A percentile compares a stretch with the other conserved stretches of the same genome.
phyloP scores from a whole-genome alignment of 75 land plant species.

The Azolla pinnata region DNA sequence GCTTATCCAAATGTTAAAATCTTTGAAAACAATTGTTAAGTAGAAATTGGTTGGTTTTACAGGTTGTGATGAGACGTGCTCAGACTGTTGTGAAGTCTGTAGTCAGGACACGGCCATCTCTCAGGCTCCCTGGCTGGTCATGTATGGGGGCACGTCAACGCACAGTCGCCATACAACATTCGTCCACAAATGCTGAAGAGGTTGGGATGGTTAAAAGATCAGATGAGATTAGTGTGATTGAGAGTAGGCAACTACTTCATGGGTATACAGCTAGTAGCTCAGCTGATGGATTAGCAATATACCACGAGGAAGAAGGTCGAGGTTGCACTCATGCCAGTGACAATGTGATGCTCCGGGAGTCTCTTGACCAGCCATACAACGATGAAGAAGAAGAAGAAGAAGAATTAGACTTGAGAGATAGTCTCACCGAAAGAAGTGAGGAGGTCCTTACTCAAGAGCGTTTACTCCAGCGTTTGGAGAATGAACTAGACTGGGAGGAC shows the following conservation, averaged over 20 bases:
- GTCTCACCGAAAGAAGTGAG: slow-evolving; percentile 18
- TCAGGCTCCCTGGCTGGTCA: slow-evolving; percentile 61
- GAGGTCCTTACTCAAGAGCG: slow-evolving; percentile 54
- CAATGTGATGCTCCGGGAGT: too few relatives aligned
- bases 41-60: too few relatives aligned
- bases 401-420: slow-evolving; percentile 15
- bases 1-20: too few relatives aligned
- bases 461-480: slow-evolving; percentile 65
- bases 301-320: too few relatives aligned
- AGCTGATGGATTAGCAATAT: too few relatives aligned
- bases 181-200: too few relatives aligned
- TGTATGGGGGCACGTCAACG: slow-evolving; percentile 90
- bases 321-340: too few relatives aligned
- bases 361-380: slow-evolving; percentile 1
- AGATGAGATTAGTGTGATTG: slow-evolving; percentile 1
- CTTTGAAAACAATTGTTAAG: too few relatives aligned
- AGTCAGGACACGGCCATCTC: slow-evolving; percentile 56
- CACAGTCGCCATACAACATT: too few relatives aligned
- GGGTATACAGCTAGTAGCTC: too few relatives aligned
- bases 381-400: slow-evolving; percentile 42
- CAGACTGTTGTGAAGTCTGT: slow-evolving; percentile 84
- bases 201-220: too few relatives aligned
- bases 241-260: neutral
- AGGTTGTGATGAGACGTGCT: slow-evolving; percentile 87
- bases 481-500: slow-evolving; percentile 60